A percentile compares a stretch with the other conserved stretches of the same genome.
These are phyloP conservation scores for Coprinopsis marcescibilis DNA, from an alignment of 768 basidiomycete species.

Conservation along the genomic window DNA sequence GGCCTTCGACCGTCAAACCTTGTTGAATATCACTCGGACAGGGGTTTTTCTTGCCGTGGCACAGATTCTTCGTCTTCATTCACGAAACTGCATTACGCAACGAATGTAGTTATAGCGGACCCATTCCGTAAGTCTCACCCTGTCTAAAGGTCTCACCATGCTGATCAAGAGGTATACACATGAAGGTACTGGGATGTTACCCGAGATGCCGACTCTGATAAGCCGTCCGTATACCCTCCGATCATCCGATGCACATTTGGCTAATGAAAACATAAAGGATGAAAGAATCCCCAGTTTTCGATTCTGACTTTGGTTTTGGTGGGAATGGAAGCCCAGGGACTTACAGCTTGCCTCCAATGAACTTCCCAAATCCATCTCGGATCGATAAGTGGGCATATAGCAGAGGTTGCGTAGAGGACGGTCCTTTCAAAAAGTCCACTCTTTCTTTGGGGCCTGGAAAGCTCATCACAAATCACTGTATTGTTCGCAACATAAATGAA, in stretches of 20 bases:
- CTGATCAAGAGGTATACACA: background rate
- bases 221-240: background rate
- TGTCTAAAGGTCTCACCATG: background rate
- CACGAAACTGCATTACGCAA: constrained; percentile 28
- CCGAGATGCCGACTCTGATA: constrained; percentile 25
- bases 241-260: background rate
- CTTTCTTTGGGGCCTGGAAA: constrained; percentile 31
- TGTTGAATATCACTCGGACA: constrained; percentile 4
- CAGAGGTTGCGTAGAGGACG: constrained; percentile 25
- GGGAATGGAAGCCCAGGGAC: constrained; percentile 27
- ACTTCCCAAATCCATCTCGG: constrained; percentile 3
- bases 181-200: constrained; percentile 38
- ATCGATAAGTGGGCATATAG: constrained; percentile 10
- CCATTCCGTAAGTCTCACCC: constrained; percentile 24
- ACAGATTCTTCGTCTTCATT: constrained; percentile 24
- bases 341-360: constrained; percentile 20
- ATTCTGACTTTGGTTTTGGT: constrained; percentile 31
- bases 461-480: constrained; percentile 24
- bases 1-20: background rate
- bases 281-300: constrained; percentile 28
- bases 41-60: constrained; percentile 35
- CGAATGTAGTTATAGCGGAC: constrained; percentile 31
- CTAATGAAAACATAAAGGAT: constrained; percentile 19
- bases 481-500: constrained; percentile 28
- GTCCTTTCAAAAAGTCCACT: constrained; percentile 29